Conservation (phyloP, 257 asterid species). For the Fraxinus anomala region DNA sequence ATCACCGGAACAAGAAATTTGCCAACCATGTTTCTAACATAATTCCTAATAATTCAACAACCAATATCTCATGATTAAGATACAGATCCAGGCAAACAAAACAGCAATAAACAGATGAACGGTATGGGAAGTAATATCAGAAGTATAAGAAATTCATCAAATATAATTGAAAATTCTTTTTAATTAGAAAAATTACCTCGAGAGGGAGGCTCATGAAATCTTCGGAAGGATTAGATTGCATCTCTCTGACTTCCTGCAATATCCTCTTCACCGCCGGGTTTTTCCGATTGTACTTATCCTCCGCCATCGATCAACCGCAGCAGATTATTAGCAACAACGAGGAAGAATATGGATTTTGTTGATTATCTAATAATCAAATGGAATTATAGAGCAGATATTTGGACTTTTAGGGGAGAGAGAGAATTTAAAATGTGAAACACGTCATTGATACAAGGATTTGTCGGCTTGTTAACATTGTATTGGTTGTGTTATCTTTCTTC, state of each 20-base stretch:
- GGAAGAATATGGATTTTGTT: constrained; percentile 12
- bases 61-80: not conserved
- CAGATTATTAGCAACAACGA: constrained; percentile 20
- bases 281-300: constrained; percentile 77
- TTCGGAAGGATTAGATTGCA: constrained; percentile 91
- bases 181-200: constrained; percentile 49
- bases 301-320: constrained; percentile 61
- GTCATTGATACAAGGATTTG: not conserved
- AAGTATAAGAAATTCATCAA: not conserved
- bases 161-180: too few relatives aligned
- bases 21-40: not conserved
- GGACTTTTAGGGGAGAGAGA: not conserved
- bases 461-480: constrained; percentile 20
- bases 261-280: constrained; percentile 94
- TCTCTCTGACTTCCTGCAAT: constrained; percentile 87
- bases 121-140: not conserved
- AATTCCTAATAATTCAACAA: too few relatives aligned
- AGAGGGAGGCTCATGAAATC: constrained; percentile 94
- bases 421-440: not conserved
- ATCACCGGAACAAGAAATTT: too few relatives aligned
- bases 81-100: not conserved
- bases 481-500: not conserved
- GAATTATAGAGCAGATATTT: not conserved
- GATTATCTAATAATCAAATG: not conserved
- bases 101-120: not conserved